Evolutionary conservation across 129 eudicot species (phyloP).

Genomic region (Ambrosia trifida): DNA sequence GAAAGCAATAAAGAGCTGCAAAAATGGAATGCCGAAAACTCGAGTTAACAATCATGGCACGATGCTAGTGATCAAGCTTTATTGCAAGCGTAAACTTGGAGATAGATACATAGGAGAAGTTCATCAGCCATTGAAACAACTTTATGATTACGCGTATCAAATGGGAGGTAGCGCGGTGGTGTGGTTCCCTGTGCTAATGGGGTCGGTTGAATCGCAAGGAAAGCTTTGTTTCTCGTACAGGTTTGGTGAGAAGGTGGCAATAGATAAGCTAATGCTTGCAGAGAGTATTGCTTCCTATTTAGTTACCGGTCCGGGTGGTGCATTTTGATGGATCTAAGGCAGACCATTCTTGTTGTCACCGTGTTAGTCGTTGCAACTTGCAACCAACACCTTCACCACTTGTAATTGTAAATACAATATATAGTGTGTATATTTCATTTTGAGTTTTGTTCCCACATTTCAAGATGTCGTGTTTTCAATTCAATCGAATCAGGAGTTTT

Average conservation of each 20-base stretch:
- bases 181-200: slow-evolving; percentile 47
- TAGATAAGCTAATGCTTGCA: slow-evolving; percentile 52
- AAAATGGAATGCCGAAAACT: slow-evolving; percentile 63
- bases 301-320: neutral
- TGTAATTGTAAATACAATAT: neutral
- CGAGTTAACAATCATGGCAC: slow-evolving; percentile 42
- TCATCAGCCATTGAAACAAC: slow-evolving; percentile 49
- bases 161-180: slow-evolving; percentile 49
- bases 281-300: slow-evolving; percentile 42
- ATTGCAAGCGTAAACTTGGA: too few relatives aligned
- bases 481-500: too few relatives aligned
- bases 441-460: too few relatives aligned
- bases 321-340: slow-evolving; percentile 1
- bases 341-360: neutral
- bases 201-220: slow-evolving; percentile 55
- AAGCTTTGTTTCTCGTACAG: slow-evolving; percentile 48
- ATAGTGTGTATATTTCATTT: neutral
- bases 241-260: slow-evolving; percentile 50
- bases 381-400: neutral
- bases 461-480: too few relatives aligned
- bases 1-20: neutral
- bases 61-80: neutral
- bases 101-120: slow-evolving; percentile 40
- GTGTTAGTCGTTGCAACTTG: neutral
- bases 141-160: slow-evolving; percentile 43